Conservation (phyloP, 1,139 yeast species). For the Geotrichum carabidarum region DNA sequence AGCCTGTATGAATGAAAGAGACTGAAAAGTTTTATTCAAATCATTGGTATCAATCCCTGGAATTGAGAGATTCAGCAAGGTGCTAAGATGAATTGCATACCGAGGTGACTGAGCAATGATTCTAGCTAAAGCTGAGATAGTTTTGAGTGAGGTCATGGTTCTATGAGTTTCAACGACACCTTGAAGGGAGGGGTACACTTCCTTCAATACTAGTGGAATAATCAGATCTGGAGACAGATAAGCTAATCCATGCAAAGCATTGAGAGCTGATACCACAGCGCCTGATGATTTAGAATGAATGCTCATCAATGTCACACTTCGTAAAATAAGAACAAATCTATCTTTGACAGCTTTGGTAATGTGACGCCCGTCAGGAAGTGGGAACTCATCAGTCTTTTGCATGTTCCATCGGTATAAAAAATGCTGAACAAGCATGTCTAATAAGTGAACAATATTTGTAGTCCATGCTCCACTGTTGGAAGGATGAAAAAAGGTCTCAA, state of each 20-base stretch:
- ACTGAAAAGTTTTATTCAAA: conserved; percentile 62
- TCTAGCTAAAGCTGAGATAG: conserved; percentile 61
- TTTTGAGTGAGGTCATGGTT: conserved; percentile 65
- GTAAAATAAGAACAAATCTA: conserved; percentile 51
- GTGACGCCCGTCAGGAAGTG: conserved; percentile 41
- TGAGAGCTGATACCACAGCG: conserved; percentile 56
- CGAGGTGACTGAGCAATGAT: conserved; percentile 61
- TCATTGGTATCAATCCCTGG: conserved; percentile 91
- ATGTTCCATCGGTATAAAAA: conserved; percentile 37
- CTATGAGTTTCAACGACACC: conserved; percentile 78
- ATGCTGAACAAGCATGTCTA: conserved; percentile 40
- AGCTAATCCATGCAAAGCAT: conserved; percentile 59
- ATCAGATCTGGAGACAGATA: conserved; percentile 58
- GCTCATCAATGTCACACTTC: conserved; percentile 63
- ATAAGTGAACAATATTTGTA: conserved; percentile 57
- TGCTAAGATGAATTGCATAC: conserved; percentile 72
- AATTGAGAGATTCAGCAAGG: conserved; percentile 61
- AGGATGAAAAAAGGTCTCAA: conserved; percentile 87
- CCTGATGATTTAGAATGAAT: conserved; percentile 68
- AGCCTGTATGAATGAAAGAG: conserved; percentile 66
- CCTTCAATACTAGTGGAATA: conserved; percentile 61
- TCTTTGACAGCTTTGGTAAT: conserved; percentile 47
- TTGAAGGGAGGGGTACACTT: conserved; percentile 77
- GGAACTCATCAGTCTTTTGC: conserved; percentile 34
- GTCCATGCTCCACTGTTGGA: conserved; percentile 89